These are phyloP conservation scores for Linnemannia zychae DNA, from an alignment of 192 early-diverging fungal species.

Conservation along the genomic window DNA sequence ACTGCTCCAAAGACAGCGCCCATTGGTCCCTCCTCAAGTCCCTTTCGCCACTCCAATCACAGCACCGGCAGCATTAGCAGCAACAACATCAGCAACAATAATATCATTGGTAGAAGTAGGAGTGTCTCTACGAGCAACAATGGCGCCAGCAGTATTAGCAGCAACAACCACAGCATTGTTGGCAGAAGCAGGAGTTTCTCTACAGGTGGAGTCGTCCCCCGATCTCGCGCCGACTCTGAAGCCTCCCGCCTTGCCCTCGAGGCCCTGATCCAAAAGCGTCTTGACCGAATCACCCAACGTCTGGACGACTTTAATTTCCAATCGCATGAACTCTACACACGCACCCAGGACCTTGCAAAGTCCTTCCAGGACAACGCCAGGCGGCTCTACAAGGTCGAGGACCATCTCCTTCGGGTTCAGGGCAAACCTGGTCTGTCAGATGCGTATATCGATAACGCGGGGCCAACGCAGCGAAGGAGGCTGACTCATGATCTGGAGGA, in stretches of 20 bases:
- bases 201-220: slow-evolving; percentile 29
- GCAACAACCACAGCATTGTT: not conserved
- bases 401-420: slow-evolving; percentile 39
- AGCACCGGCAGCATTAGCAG: slow-evolving; percentile 1
- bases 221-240: slow-evolving; percentile 38
- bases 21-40: not conserved
- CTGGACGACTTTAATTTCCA: slow-evolving; percentile 27
- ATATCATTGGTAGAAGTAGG: slow-evolving; percentile 16
- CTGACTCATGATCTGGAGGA: slow-evolving; percentile 49
- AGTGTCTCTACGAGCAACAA: slow-evolving; percentile 10
- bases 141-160: not conserved
- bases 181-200: slow-evolving; percentile 23
- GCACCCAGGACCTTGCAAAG: slow-evolving; percentile 15
- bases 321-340: slow-evolving; percentile 23
- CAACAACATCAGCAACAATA: not conserved
- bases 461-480: not conserved
- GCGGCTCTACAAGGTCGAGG: slow-evolving; percentile 42
- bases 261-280: slow-evolving; percentile 28
- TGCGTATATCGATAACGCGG: slow-evolving; percentile 6
- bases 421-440: slow-evolving; percentile 50
- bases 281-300: slow-evolving; percentile 27
- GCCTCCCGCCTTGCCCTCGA: slow-evolving; percentile 37
- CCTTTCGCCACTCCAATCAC: slow-evolving; percentile 22
- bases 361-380: slow-evolving; percentile 31
- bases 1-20: not conserved